Percentiles rank a stretch among this genome's conserved stretches.
phyloP scores from a whole-genome alignment of 2,329 filamentous ascomycete genomes.

The Shiraia bambusicola region DNA sequence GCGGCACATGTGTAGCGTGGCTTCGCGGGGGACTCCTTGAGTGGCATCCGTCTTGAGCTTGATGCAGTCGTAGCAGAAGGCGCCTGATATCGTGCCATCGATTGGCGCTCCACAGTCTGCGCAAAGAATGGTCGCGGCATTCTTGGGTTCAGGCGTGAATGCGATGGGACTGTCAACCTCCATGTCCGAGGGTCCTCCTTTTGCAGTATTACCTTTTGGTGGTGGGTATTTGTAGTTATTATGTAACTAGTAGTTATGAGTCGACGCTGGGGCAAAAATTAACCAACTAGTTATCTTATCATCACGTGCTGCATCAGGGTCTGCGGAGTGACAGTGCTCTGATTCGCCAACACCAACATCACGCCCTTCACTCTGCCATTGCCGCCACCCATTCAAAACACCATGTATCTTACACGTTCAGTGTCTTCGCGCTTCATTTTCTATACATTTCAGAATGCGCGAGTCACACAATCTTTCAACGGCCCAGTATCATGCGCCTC shows the following conservation, averaged over 20 bases:
- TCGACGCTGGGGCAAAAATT: constrained; percentile 20
- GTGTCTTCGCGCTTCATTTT: constrained; percentile 27
- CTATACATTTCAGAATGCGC: constrained; percentile 21
- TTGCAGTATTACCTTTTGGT: background rate
- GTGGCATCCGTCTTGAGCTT: constrained; percentile 94
- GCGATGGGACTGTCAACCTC: constrained; percentile 45
- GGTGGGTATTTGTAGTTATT: background rate
- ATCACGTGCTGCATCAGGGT: constrained; percentile 23
- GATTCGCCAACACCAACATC: constrained; percentile 10
- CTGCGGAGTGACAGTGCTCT: constrained; percentile 10
- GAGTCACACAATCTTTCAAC: constrained; percentile 7
- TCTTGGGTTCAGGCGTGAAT: constrained; percentile 44
- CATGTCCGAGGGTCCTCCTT: constrained; percentile 32
- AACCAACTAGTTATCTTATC: constrained; percentile 26
- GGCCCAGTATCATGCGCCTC: constrained; percentile 9
- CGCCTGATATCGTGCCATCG: constrained; percentile 81
- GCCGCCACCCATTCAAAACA: background rate
- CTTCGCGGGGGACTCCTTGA: constrained; percentile 85
- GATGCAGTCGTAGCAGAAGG: constrained; percentile 93
- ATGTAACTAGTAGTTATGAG: constrained; percentile 8
- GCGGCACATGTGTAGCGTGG: constrained; percentile 83
- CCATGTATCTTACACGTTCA: constrained; percentile 28
- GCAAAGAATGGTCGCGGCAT: constrained; percentile 77
- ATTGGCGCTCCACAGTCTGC: constrained; percentile 97
- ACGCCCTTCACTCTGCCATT: constrained; percentile 1